Evolutionary conservation across 331 rosid species (phyloP).

Genomic region (Malus hybrid): DNA sequence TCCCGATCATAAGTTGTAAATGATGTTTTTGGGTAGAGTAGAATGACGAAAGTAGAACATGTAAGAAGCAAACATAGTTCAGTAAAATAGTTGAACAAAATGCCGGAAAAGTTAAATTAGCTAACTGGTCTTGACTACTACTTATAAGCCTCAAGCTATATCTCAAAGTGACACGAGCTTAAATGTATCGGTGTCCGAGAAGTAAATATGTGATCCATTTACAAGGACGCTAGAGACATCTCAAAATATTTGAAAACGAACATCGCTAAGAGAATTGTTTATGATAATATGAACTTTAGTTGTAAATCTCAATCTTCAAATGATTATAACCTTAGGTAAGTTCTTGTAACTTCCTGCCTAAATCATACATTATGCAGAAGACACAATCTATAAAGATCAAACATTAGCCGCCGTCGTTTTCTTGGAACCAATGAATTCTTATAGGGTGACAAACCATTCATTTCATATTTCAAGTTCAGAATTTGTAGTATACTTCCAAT

Average conservation of each 20-base stretch:
- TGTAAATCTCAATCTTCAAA: too few species aligned
- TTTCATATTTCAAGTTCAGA: background rate
- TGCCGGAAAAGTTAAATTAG: background rate
- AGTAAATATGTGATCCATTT: background rate
- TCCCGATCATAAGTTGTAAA: background rate
- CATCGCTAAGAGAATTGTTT: background rate
- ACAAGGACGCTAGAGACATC: background rate
- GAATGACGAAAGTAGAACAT: background rate
- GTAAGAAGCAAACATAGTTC: background rate
- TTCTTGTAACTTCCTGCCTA: background rate
- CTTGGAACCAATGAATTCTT: background rate
- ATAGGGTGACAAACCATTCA: background rate
- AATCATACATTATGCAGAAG: background rate
- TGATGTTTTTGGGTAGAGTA: background rate
- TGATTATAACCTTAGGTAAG: background rate
- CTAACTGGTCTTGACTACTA: background rate
- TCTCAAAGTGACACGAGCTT: background rate
- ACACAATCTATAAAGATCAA: background rate
- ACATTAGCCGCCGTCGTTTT: background rate
- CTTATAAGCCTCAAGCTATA: background rate
- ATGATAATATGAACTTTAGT: too few species aligned
- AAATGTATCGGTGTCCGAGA: background rate
- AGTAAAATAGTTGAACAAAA: background rate
- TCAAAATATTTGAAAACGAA: background rate
- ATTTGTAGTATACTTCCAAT: background rate